Evolutionary conservation across 208 protist genomes (phyloP), one percentile per base, ranked within the genome.

Genomic region (Porcisia hertigi): DNA sequence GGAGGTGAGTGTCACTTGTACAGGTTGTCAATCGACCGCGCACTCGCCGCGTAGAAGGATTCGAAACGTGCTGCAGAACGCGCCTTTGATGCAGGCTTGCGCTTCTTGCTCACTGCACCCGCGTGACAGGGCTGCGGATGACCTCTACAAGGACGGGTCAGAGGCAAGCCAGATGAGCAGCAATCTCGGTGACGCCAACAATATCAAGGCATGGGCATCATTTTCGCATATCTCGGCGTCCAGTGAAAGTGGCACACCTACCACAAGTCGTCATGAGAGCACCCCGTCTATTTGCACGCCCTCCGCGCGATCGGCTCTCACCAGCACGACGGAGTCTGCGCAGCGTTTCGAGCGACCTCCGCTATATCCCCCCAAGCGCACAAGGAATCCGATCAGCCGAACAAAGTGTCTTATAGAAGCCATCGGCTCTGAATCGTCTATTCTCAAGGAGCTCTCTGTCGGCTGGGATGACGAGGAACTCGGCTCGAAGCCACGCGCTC

Each of bases 401-500:
- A 55, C 25, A 0, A 16, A n/a, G 23, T 80, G n/a, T 59, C 34
- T 69, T 20, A 75, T 84, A 9, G 80, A 84, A 49, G 64, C 55
- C 4, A 14, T 78, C 4, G 73, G 76, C 60, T 18, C 64, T 49
- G 53, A 84, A 47, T 72, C 69, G 14, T 67, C 53, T 3, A 3
- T 49, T 18, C 16, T 39, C 36, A 20, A 53, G 1, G 80, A 75
- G 62, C 64, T 76, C 6, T n/a, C 80, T 25, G 49, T 25, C 3
- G 3, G 60, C 7, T 67, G 23, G 16, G 80, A 84, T 11, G 80
- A 84, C 66, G 1, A 69, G 11, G 39, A 57, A 16, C 62, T 84
- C 12, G 80, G 74, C 11, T 53, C 11, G 0, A 16, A 71, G 20
- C 8, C 41, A 23, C 77, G 73, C 47, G 9, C 54, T 1, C 71